These are phyloP conservation scores for Hypericum androsaemum DNA, from an alignment of 345 rosid species.

Conservation along the genomic window DNA sequence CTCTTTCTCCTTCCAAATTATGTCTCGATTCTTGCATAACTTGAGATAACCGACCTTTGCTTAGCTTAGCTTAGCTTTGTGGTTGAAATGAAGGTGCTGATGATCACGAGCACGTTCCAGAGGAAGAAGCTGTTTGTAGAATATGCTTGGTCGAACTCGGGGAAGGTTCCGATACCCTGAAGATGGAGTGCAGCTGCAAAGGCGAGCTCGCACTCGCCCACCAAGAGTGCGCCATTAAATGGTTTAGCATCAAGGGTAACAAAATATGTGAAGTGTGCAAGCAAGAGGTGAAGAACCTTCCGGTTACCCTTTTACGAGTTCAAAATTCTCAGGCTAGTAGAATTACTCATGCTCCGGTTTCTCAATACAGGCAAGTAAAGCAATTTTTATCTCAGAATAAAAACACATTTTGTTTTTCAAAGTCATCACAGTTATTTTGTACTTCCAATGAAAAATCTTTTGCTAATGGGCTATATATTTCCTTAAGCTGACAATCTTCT, in stretches of 20 bases:
- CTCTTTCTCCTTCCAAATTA: too few relatives aligned
- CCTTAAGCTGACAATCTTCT: too few relatives aligned
- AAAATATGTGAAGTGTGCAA: slow-evolving; percentile 49
- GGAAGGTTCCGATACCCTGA: slow-evolving; percentile 47
- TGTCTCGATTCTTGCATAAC: not conserved
- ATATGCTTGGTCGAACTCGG: slow-evolving; percentile 47
- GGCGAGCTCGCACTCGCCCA: slow-evolving; percentile 68
- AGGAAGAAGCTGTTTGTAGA: slow-evolving; percentile 61
- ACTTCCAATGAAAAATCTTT: not conserved
- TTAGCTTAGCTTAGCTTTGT: not conserved
- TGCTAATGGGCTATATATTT: too few relatives aligned
- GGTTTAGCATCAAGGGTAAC: slow-evolving; percentile 60
- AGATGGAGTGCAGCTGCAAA: slow-evolving; percentile 61
- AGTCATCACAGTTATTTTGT: not conserved
- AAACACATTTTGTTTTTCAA: not conserved
- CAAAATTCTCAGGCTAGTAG: slow-evolving; percentile 30
- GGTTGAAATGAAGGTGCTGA: slow-evolving; percentile 16
- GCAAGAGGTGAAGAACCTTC: slow-evolving; percentile 47
- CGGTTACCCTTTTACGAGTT: slow-evolving; percentile 41
- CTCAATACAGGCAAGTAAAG: slow-evolving; percentile 34
- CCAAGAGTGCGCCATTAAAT: slow-evolving; percentile 46
- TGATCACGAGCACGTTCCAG: slow-evolving; percentile 41
- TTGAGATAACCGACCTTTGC: not conserved
- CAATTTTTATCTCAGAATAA: not conserved
- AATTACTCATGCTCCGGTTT: slow-evolving; percentile 13